These are phyloP conservation scores for Thyridium curvatum DNA, from an alignment of 2,329 filamentous ascomycete genomes.

Conservation along the genomic window DNA sequence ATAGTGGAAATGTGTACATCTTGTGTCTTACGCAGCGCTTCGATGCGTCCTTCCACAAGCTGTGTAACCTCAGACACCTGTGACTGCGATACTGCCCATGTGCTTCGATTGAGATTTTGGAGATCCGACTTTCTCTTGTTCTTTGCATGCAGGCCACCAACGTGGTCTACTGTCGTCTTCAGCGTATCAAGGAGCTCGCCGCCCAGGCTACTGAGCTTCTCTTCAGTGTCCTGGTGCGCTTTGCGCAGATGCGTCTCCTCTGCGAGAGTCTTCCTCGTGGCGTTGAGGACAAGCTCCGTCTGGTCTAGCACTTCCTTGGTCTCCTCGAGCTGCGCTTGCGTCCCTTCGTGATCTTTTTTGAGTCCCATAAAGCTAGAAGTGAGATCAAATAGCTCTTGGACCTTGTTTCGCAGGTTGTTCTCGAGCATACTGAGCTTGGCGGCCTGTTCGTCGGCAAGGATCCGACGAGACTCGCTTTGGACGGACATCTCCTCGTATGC, in stretches of 20 bases:
- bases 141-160: constrained; percentile 79
- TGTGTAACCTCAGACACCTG: constrained; percentile 72
- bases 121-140: constrained; percentile 79
- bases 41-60: constrained; percentile 69
- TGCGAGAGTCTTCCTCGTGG: constrained; percentile 68
- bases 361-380: constrained; percentile 82
- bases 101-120: constrained; percentile 69
- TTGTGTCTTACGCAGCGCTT: constrained; percentile 67
- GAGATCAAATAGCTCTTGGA: constrained; percentile 82
- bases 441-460: constrained; percentile 85
- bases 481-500: constrained; percentile 86
- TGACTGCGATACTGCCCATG: constrained; percentile 70
- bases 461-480: constrained; percentile 85
- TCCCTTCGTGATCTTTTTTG: constrained; percentile 84
- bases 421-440: constrained; percentile 93
- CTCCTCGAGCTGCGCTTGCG: constrained; percentile 64
- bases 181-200: constrained; percentile 72
- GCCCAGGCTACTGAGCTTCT: constrained; percentile 67
- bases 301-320: constrained; percentile 79
- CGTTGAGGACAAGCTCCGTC: constrained; percentile 75
- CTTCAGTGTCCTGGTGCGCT: constrained; percentile 82
- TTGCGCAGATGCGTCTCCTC: constrained; percentile 76
- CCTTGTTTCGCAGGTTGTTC: constrained; percentile 82
- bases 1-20: constrained; percentile 61
- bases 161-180: constrained; percentile 70